Percentiles rank a stretch among this genome's conserved stretches.
Evolutionary conservation across 148 eudicot species (phyloP).

Genomic region (Rhododendron griersonianum): DNA sequence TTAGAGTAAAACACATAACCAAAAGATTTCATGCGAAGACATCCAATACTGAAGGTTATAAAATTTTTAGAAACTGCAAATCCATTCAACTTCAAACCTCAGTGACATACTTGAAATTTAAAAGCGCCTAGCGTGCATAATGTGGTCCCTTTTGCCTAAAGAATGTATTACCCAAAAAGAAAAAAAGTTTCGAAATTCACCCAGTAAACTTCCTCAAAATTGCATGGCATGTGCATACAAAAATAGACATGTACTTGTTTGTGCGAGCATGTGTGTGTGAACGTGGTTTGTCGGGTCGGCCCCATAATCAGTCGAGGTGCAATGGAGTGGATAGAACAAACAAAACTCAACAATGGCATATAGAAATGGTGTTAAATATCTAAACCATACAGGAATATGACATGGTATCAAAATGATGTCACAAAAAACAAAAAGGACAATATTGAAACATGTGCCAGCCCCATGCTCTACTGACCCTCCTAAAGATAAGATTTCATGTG

Average conservation of each 20-base stretch:
- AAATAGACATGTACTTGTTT: neutral
- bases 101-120: neutral
- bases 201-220: neutral
- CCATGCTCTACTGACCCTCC: constrained; percentile 25
- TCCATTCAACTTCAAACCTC: neutral
- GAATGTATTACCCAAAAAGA: neutral
- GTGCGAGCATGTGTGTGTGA: neutral
- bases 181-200: neutral
- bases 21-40: neutral
- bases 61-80: neutral
- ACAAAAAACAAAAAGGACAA: constrained; percentile 6
- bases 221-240: too few species aligned
- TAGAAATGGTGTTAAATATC: neutral
- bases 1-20: neutral
- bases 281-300: neutral
- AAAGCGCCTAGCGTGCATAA: neutral
- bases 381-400: neutral
- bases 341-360: neutral
- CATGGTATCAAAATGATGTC: neutral
- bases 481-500: constrained; percentile 33
- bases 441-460: constrained; percentile 36
- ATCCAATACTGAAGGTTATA: neutral
- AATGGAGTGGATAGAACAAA: neutral
- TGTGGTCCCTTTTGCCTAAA: neutral
- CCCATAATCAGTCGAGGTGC: neutral